Conservation (phyloP, 148 eudicot genomes). For the Dysphania ambrosioides region DNA sequence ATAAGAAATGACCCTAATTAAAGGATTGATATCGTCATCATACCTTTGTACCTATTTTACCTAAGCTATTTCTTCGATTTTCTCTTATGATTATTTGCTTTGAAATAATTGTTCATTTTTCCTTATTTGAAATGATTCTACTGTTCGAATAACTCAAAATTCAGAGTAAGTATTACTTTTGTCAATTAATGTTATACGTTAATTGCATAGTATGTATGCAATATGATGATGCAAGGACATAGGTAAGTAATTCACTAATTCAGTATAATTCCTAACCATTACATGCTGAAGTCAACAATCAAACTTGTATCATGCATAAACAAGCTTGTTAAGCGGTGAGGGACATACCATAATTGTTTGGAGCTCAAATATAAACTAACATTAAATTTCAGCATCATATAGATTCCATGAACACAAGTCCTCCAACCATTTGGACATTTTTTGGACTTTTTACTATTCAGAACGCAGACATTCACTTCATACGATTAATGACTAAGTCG, state of each 20-base stretch:
- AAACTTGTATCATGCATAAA: constrained; percentile 15
- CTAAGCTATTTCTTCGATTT: no score
- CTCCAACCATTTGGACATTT: constrained; percentile 8
- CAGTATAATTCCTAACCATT: background rate
- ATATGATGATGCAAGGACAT: background rate
- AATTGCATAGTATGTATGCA: no score
- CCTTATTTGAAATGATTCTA: no score
- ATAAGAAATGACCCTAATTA: no score
- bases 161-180: no score
- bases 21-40: no score
- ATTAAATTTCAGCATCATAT: constrained; percentile 22
- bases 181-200: no score
- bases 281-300: background rate
- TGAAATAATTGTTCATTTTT: no score
- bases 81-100: no score
- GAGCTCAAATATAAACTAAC: constrained; percentile 5
- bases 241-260: background rate
- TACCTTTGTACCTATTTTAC: no score
- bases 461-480: constrained; percentile 30
- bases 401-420: constrained; percentile 24
- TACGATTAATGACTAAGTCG: constrained; percentile 20
- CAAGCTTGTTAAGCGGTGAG: constrained; percentile 28
- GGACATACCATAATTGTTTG: constrained; percentile 8
- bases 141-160: no score
- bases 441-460: background rate